A percentile compares a stretch with the other conserved stretches of the same genome.
These are phyloP conservation scores for Tetrastigma voinierianum DNA, from an alignment of 164 flowering plant genomes.

Conservation along the genomic window DNA sequence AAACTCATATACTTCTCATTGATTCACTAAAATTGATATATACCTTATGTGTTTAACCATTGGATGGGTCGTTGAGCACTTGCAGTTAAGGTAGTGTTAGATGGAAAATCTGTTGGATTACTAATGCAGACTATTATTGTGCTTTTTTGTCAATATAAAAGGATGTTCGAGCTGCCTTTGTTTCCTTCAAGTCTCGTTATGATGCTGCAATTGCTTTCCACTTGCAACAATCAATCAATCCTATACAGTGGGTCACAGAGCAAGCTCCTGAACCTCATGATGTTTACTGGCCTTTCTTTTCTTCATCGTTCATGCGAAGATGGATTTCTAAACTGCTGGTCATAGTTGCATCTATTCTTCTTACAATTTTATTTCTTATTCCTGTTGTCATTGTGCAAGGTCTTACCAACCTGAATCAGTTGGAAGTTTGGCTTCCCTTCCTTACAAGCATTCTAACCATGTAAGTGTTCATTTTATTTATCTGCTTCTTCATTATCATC, in stretches of 20 bases:
- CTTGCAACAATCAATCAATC: conserved; percentile 67
- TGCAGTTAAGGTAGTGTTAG: background rate
- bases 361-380: conserved; percentile 73
- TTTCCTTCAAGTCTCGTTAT: conserved; percentile 80
- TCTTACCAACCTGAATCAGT: conserved; percentile 72
- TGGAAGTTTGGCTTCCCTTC: conserved; percentile 74
- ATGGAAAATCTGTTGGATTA: background rate
- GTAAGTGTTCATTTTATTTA: conserved; percentile 45
- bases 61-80: background rate
- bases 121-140: conserved; percentile 8
- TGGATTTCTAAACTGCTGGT: conserved; percentile 79
- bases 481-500: background rate
- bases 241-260: conserved; percentile 80
- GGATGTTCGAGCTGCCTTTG: conserved; percentile 91
- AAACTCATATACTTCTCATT: background rate
- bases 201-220: conserved; percentile 70
- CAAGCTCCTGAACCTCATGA: conserved; percentile 88
- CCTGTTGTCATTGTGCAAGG: conserved; percentile 89
- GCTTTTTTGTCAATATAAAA: conserved; percentile 20
- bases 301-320: conserved; percentile 57
- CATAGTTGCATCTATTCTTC: conserved; percentile 44
- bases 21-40: background rate
- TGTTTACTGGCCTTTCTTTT: conserved; percentile 94
- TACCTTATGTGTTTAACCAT: background rate
- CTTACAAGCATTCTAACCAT: conserved; percentile 52